Conservation (phyloP, 148 eudicot genomes). For the Rhododendron henanense region DNA sequence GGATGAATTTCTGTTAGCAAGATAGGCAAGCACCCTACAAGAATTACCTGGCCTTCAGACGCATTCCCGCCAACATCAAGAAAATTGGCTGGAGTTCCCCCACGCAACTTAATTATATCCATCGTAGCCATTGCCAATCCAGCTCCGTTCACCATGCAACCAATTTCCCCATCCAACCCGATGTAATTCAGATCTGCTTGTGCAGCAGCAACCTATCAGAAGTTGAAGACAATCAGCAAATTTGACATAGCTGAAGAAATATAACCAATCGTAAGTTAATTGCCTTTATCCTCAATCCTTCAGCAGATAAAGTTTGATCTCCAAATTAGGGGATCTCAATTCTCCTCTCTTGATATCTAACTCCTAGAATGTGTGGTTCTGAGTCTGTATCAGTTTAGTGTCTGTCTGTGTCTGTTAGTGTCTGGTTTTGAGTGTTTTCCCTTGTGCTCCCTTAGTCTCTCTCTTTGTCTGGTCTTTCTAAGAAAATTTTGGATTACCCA, state of each 20-base stretch:
- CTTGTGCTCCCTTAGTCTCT: neutral
- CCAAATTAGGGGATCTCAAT: neutral
- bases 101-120: slow-evolving; percentile 95
- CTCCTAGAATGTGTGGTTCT: neutral
- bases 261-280: neutral
- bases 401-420: neutral
- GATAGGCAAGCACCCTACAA: neutral
- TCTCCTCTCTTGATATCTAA: neutral
- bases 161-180: slow-evolving; percentile 97
- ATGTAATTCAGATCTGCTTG: slow-evolving; percentile 93
- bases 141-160: slow-evolving; percentile 99
- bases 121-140: slow-evolving; percentile 99
- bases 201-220: slow-evolving; percentile 80
- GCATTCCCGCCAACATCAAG: slow-evolving; percentile 98
- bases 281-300: neutral
- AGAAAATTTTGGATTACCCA: neutral
- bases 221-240: neutral
- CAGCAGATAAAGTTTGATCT: neutral
- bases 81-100: slow-evolving; percentile 98
- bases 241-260: neutral
- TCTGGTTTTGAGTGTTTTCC: neutral
- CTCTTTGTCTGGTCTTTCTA: neutral
- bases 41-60: slow-evolving; percentile 78
- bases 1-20: neutral
- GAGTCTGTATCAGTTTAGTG: neutral